Evolutionary conservation across 768 basidiomycete species (phyloP), one percentile per base, ranked within the genome.

Genomic region (Trichaptum fuscoviolaceum): DNA sequence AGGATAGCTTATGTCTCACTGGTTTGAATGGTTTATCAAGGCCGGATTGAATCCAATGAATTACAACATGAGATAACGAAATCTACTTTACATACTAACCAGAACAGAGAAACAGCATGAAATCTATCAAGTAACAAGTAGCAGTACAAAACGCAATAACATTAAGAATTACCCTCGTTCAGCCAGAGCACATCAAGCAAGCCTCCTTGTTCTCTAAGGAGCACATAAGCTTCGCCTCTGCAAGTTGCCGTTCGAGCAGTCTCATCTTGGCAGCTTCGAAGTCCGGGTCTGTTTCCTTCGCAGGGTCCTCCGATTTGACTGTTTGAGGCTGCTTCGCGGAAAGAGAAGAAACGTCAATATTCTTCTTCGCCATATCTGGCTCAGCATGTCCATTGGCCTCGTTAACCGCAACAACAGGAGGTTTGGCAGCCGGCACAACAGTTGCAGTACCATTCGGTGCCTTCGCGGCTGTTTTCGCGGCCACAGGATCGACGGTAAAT

Each of bases 131-230:
- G 42, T 15, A 52, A 12, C 42, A 20, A 52, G 42, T 15, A 52
- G 42, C 42, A 52, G 3, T 52, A 52, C 42, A 52, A 15, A 20
- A 2, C 20, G 20, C 15, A 52, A 52, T 52, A 52, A 52, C 42
- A 52, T 6, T 52, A 52, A 2, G 20, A 52, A 52, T 5, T 15
- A 52, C 10, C 42, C 5, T 52, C 61, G 23, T 63, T 85, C 76
- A 93, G 65, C 88, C 91, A 67, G 92, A 93, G 79, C 93, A 94
- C 93, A 95, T 95, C 75, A 95, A 71, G 74, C 94, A 96, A 1
- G 91, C 93, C 64, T 96, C 95, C 82, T 95, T 95, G 78, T 96
- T 96, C 76, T 96, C 94, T 62, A 96, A 71, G 68, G 92, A 93
- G 74, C 95, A 96, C 74, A 84, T 77, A 66, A 95, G 76, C 78